Conservation (phyloP, 306 rosid genomes). For the Delonix regia region DNA sequence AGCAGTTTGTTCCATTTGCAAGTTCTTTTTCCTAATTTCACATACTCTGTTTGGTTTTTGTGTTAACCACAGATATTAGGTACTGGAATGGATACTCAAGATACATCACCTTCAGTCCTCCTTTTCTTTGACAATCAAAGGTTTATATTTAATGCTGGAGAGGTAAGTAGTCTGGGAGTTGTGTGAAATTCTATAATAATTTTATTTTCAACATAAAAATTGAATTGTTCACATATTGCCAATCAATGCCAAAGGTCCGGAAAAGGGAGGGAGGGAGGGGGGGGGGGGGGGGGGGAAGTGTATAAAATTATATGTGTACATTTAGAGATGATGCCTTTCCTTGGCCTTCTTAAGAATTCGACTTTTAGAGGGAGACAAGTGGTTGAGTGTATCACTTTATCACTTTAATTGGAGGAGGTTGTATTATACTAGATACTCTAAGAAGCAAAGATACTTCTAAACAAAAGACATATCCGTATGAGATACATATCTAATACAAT, state of each 20-base stretch:
- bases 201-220: background rate
- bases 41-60: background rate
- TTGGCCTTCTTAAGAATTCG: background rate
- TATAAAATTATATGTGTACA: background rate
- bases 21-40: background rate
- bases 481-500: too few relatives aligned
- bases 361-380: background rate
- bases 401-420: background rate
- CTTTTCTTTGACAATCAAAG: conserved; percentile 92
- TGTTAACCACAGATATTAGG: conserved; percentile 61
- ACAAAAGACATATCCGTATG: too few relatives aligned
- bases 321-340: background rate
- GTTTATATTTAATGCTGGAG: conserved; percentile 91
- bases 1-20: background rate
- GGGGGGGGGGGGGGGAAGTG: background rate
- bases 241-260: background rate
- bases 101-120: conserved; percentile 79
- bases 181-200: background rate
- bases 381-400: background rate
- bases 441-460: too few relatives aligned
- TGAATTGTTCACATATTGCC: background rate
- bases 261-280: background rate
- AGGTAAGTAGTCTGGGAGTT: conserved; percentile 47
- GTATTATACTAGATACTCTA: background rate
- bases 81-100: conserved; percentile 94